Evolutionary conservation across 805 yeast genomes (phyloP).

Genomic region (Spathaspora sp.): DNA sequence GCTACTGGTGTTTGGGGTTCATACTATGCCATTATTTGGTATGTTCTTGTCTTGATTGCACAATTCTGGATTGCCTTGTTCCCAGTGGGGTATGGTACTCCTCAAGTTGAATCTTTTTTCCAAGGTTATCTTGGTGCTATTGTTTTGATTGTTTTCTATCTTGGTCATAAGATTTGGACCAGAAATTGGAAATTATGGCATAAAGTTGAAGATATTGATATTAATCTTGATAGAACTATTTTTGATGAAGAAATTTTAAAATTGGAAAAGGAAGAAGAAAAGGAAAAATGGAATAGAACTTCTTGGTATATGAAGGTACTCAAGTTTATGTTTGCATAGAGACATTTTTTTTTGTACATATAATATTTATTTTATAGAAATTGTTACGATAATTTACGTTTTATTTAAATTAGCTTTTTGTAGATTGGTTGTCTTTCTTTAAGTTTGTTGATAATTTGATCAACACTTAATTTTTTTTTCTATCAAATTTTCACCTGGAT

Average conservation of each 20-base stretch:
- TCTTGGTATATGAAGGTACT: conserved; percentile 16
- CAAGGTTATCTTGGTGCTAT: conserved; percentile 31
- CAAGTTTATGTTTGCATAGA: conserved; percentile 10
- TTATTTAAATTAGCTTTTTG: not conserved
- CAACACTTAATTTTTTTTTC: no score
- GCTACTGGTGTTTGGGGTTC: conserved; percentile 42
- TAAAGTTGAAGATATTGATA: conserved; percentile 26
- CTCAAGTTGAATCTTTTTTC: conserved; percentile 28
- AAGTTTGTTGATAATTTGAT: no score
- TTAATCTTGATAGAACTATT: conserved; percentile 25
- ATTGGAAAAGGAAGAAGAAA: conserved; percentile 25
- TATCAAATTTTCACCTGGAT: no score
- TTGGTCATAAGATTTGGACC: conserved; percentile 30
- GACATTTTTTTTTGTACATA: not conserved
- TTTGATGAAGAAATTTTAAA: conserved; percentile 33
- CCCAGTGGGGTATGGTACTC: conserved; percentile 29
- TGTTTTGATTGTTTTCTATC: conserved; percentile 27
- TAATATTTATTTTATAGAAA: not conserved
- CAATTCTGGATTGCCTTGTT: conserved; percentile 44
- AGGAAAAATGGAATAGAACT: conserved; percentile 13
- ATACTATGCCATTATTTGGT: conserved; percentile 27
- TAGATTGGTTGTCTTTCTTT: not conserved
- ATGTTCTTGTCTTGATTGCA: conserved; percentile 32
- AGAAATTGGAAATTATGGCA: conserved; percentile 27
- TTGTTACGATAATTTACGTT: not conserved